A percentile compares a stretch with the other conserved stretches of the same genome.
Evolutionary conservation across 345 rosid genomes (phyloP).

Genomic region (Hibiscus syriacus): DNA sequence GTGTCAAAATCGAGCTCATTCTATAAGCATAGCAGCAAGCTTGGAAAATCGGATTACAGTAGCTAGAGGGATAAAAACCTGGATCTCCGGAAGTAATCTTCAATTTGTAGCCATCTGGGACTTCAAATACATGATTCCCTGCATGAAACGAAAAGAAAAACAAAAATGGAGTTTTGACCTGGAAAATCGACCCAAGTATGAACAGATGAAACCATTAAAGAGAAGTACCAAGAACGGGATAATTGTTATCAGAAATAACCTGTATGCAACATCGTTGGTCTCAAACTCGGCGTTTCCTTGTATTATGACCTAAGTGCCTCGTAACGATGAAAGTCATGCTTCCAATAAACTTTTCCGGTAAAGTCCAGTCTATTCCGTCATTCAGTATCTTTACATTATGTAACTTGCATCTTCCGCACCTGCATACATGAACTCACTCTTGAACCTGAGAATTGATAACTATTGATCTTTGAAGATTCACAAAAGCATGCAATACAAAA

Average conservation of each 20-base stretch:
- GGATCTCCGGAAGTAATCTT: constrained; percentile 49
- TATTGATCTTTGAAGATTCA: constrained; percentile 1
- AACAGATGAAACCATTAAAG: background rate
- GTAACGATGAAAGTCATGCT: constrained; percentile 55
- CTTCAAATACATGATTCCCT: constrained; percentile 88
- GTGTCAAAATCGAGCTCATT: background rate
- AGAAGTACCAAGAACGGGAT: background rate
- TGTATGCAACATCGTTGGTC: constrained; percentile 60
- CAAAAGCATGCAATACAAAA: constrained; percentile 13
- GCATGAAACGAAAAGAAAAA: constrained; percentile 7
- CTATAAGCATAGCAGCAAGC: background rate
- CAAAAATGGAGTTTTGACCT: background rate
- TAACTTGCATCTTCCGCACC: constrained; percentile 84
- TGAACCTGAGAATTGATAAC: constrained; percentile 7
- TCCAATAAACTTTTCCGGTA: constrained; percentile 72
- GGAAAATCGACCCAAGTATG: background rate
- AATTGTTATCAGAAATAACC: constrained; percentile 29
- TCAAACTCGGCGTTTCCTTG: constrained; percentile 91
- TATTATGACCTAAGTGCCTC: constrained; percentile 58
- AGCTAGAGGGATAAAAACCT: constrained; percentile 30
- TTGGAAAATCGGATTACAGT: background rate
- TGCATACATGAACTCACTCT: constrained; percentile 15
- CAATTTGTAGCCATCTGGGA: constrained; percentile 71
- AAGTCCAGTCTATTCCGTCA: constrained; percentile 73
- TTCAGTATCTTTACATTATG: constrained; percentile 63